These are phyloP conservation scores for Cercospora sojina DNA, from an alignment of 2,329 filamentous ascomycete species.

Conservation along the genomic window DNA sequence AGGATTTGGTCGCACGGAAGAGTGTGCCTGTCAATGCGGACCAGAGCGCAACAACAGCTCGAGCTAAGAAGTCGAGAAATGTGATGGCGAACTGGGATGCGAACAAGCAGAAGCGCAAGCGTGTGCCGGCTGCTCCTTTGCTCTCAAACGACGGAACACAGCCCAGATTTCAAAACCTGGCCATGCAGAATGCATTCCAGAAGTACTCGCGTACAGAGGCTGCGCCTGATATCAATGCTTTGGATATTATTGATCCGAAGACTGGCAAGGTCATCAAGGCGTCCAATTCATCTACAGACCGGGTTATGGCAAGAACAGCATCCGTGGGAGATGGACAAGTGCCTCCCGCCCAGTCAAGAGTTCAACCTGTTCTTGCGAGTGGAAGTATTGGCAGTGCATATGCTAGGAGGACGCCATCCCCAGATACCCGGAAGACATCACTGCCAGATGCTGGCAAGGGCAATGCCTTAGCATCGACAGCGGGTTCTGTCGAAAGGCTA, in stretches of 20 bases:
- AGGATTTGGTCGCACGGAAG: slow-evolving; percentile 19
- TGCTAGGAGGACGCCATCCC: slow-evolving; percentile 17
- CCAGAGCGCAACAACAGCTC: not conserved
- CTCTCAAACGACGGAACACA: not conserved
- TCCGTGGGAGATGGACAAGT: not conserved
- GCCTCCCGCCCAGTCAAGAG: not conserved
- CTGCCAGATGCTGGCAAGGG: slow-evolving; percentile 4
- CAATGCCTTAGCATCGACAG: no score
- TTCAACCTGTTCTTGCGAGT: not conserved
- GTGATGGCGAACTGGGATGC: slow-evolving; percentile 22
- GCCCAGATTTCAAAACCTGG: slow-evolving; percentile 28
- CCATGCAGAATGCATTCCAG: slow-evolving; percentile 27
- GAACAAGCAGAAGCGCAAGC: slow-evolving; percentile 19
- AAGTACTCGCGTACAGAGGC: slow-evolving; percentile 30
- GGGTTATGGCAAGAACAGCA: not conserved
- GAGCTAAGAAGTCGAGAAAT: slow-evolving; percentile 14
- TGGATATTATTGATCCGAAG: slow-evolving; percentile 34
- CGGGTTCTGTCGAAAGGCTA: no score
- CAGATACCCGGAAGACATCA: not conserved
- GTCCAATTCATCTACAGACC: not conserved
- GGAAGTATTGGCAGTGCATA: slow-evolving; percentile 13
- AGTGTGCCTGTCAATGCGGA: slow-evolving; percentile 9
- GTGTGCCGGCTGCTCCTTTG: slow-evolving; percentile 30
- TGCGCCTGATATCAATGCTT: slow-evolving; percentile 30
- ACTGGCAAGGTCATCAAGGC: slow-evolving; percentile 29